Percentiles rank a stretch among this genome's conserved stretches.
phyloP scores from a whole-genome alignment of 2,329 filamentous ascomycete species.

The Zelopaecilomyces penicillatus region DNA sequence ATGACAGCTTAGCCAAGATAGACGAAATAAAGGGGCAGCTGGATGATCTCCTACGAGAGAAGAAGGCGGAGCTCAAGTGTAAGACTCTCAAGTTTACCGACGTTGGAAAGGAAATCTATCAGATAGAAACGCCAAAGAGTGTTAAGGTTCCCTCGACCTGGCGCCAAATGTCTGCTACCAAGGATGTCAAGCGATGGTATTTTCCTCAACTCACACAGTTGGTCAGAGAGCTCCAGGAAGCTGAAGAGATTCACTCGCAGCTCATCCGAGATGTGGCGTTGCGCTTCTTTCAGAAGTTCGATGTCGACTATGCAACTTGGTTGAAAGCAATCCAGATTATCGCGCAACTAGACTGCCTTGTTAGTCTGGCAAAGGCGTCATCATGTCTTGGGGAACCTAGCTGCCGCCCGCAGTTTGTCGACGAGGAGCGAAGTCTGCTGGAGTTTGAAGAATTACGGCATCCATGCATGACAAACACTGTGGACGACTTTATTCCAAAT shows the following conservation, averaged over 20 bases:
- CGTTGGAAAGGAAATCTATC: conserved; percentile 94
- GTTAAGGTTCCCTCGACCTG: conserved; percentile 81
- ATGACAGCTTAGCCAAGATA: conserved; percentile 70
- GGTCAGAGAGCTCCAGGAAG: conserved; percentile 83
- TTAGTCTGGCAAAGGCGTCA: conserved; percentile 86
- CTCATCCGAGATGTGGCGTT: conserved; percentile 79
- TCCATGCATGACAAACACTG: conserved; percentile 84
- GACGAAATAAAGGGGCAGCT: conserved; percentile 68
- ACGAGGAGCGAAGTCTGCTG: conserved; percentile 76
- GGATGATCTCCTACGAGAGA: conserved; percentile 59
- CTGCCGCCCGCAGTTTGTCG: conserved; percentile 81
- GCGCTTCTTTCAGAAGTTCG: conserved; percentile 81
- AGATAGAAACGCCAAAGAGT: conserved; percentile 80
- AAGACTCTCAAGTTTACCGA: conserved; percentile 68
- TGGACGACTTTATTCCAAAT: conserved; percentile 94
- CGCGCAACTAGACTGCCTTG: conserved; percentile 87
- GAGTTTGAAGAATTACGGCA: conserved; percentile 90
- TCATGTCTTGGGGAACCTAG: conserved; percentile 74
- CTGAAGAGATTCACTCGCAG: conserved; percentile 87
- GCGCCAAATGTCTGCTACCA: conserved; percentile 94
- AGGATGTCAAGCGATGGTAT: conserved; percentile 88
- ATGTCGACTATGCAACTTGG: conserved; percentile 79
- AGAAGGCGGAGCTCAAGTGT: conserved; percentile 66
- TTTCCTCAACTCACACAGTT: conserved; percentile 73
- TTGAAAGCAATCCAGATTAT: conserved; percentile 82